Base-by-base conservation (phyloP, 2,329 filamentous ascomycete genomes). In the Alternaria atra region DNA sequence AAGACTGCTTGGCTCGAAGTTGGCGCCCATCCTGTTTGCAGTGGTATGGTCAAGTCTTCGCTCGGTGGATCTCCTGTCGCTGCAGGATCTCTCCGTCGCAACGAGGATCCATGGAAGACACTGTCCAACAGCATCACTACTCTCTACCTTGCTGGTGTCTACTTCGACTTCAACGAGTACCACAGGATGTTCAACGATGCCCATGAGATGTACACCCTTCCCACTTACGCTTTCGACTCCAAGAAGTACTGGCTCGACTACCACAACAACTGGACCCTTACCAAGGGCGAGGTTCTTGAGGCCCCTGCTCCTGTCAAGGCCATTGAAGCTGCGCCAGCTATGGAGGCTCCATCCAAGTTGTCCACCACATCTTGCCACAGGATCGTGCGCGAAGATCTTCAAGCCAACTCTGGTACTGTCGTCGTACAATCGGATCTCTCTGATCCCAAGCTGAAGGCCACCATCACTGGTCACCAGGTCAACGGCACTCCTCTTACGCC, bases 181-280 rank as follows among this genome's bases (percentile, higher is more conserved):
- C 88, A 91, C 77, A 81, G 83, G 43, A 83, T 87, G 54, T 90
- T 89, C 74, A 85, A 87, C 66, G 73, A 80, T 37, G 82, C 83
- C 1, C 84, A 89, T 42, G 81, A 85, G 42, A 80, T 92, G 15
- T 79, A 91, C n/a, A 81, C 85, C n/a, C 80, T 93, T 4, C 90
- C 90, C 2, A 83, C 85, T 0, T 93, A 92, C 73, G 83, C 83
- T 0, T 93, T 89, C 73, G 88, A 92, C 73, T 81, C 86, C 64
- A 91, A 92, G 82, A 87, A 86, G 67, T 91, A 92, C 77, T 91
- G 89, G 89, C 83, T 91, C 15, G 87, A 88, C 73, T 91, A 91
- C 75, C 82, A 84, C 63, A 89, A 91, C 63, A 89, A 93, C 76
- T 93, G 90, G 88, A 86, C 84, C 32, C 79, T 93, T 37, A 88